Conservation (phyloP, 1,139 yeast genomes). For the Yamadazyma epiphylla region DNA sequence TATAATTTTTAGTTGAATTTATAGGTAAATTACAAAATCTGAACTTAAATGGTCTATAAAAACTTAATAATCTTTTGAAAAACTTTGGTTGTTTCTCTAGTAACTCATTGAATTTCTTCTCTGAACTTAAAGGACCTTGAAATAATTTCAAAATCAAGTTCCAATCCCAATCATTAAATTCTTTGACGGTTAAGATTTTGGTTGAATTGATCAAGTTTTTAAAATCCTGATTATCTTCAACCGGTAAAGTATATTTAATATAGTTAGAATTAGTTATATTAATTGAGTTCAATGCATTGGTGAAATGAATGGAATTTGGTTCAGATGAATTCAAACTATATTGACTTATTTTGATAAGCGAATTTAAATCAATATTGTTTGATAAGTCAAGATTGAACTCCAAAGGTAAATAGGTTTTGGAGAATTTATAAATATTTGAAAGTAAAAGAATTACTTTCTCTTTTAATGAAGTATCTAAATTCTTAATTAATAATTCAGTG, state of each 20-base stretch:
- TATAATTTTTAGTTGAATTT: conserved; percentile 35
- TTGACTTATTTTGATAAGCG: conserved; percentile 10
- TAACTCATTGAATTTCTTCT: conserved; percentile 72
- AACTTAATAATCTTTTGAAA: conserved; percentile 77
- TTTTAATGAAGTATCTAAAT: conserved; percentile 28
- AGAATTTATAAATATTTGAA: conserved; percentile 57
- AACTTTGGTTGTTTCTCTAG: conserved; percentile 75
- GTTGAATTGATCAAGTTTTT: conserved; percentile 65
- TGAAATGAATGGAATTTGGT: neutral
- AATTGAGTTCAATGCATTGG: neutral
- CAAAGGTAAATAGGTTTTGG: conserved; percentile 51
- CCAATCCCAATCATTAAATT: conserved; percentile 89
- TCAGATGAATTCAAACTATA: conserved; percentile 7
- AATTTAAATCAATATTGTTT: conserved; percentile 8
- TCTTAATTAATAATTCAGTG: conserved; percentile 48
- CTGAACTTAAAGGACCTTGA: conserved; percentile 75
- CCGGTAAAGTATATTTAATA: conserved; percentile 16
- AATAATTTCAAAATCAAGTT: conserved; percentile 45
- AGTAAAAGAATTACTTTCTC: conserved; percentile 62
- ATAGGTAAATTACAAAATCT: conserved; percentile 58
- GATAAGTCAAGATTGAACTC: conserved; percentile 19
- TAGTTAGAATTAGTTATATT: too few relatives aligned
- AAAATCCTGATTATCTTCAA: conserved; percentile 65
- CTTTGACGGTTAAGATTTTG: conserved; percentile 72
- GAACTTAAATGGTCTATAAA: conserved; percentile 87